A percentile compares a stretch with the other conserved stretches of the same genome.
phyloP scores from a whole-genome alignment of 2,329 filamentous ascomycete genomes.

The Lecanoromycetidae sp. region DNA sequence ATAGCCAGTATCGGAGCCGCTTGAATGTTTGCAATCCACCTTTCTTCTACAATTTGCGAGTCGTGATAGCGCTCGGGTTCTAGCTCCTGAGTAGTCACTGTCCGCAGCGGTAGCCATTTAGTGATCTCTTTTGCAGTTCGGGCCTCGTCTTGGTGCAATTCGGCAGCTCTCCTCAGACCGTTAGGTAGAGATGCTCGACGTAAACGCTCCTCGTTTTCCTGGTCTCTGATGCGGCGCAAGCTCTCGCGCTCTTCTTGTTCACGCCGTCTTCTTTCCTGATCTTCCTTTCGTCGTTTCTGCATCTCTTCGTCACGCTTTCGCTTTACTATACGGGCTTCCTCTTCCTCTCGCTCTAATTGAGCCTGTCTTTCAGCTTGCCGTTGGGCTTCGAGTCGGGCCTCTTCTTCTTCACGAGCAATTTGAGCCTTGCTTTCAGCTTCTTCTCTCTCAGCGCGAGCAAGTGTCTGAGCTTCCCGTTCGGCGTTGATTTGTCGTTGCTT shows the following conservation, averaged over 20 bases:
- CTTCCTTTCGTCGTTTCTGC: constrained; percentile 33
- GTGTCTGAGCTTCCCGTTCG: constrained; percentile 15
- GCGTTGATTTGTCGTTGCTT: constrained; percentile 15
- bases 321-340: constrained; percentile 32
- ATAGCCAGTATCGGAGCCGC: constrained; percentile 37
- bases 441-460: constrained; percentile 12
- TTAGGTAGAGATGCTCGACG: constrained; percentile 36
- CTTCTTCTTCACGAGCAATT: constrained; percentile 31
- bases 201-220: constrained; percentile 35
- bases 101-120: constrained; percentile 36
- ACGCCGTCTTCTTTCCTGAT: constrained; percentile 30
- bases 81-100: constrained; percentile 32
- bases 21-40: constrained; percentile 39
- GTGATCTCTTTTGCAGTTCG: constrained; percentile 32
- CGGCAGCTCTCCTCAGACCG: constrained; percentile 33
- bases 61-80: constrained; percentile 30
- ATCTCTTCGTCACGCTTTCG: constrained; percentile 30
- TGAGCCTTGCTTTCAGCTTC: constrained; percentile 19
- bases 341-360: constrained; percentile 34
- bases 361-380: constrained; percentile 29
- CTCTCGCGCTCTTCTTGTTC: constrained; percentile 29
- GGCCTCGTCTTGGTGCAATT: constrained; percentile 34
- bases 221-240: constrained; percentile 24
- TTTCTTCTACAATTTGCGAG: constrained; percentile 29
- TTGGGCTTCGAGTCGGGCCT: constrained; percentile 28